phyloP scores from a whole-genome alignment of 2,329 filamentous ascomycete genomes.

The Cladosporium sp. region DNA sequence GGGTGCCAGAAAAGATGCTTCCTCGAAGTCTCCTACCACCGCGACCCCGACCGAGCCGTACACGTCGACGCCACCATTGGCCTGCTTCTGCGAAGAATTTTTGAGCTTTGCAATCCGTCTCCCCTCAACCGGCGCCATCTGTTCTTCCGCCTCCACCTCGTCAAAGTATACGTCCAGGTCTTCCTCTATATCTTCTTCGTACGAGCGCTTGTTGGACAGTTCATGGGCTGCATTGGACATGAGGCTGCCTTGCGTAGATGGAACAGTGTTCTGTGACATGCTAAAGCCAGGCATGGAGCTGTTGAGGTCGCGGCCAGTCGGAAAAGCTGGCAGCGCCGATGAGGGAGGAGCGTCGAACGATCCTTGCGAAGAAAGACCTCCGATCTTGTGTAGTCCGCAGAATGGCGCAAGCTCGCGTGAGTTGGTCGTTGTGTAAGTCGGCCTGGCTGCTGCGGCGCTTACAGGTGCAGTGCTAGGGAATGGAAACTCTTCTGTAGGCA shows the following conservation, averaged over 20 bases:
- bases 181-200: conserved; percentile 39
- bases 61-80: conserved; percentile 41
- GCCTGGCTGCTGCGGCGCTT: conserved; percentile 38
- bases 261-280: conserved; percentile 40
- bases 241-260: conserved; percentile 44
- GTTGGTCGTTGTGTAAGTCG: conserved; percentile 5
- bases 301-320: neutral
- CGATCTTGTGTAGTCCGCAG: conserved; percentile 75
- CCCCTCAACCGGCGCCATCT: neutral
- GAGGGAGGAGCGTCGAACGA: conserved; percentile 28
- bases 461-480: conserved; percentile 31
- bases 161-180: conserved; percentile 39
- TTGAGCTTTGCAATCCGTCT: conserved; percentile 30
- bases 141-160: conserved; percentile 24
- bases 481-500: conserved; percentile 26
- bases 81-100: conserved; percentile 33
- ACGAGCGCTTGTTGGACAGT: conserved; percentile 34
- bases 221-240: conserved; percentile 10
- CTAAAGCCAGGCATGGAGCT: conserved; percentile 35
- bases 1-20: conserved; percentile 60
- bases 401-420: conserved; percentile 71
- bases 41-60: neutral
- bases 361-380: conserved; percentile 64
- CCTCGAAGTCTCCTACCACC: conserved; percentile 61
- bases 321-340: conserved; percentile 29